A percentile compares a stretch with the other conserved stretches of the same genome.
These are phyloP conservation scores for Cardamine chenopodiifolia DNA, from an alignment of 345 rosid genomes.

Conservation along the genomic window DNA sequence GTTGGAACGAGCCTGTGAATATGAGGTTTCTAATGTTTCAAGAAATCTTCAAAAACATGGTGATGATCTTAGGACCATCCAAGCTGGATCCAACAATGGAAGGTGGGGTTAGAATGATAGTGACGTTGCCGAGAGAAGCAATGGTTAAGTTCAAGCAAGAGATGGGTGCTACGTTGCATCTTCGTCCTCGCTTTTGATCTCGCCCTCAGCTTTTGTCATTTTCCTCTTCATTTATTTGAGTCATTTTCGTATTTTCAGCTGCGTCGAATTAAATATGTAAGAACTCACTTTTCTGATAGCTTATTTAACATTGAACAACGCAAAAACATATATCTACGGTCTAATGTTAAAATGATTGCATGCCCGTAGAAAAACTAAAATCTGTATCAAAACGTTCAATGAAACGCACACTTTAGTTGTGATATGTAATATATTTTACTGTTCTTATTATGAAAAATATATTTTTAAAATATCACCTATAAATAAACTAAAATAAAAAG, in stretches of 20 bases:
- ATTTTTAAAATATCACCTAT: too few relatives aligned
- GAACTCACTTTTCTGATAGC: background rate
- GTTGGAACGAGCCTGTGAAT: slow-evolving; percentile 50
- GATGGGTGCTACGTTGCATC: slow-evolving; percentile 12
- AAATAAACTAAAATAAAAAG: too few relatives aligned
- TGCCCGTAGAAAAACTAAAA: too few relatives aligned
- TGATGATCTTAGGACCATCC: slow-evolving; percentile 44
- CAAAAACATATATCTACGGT: too few relatives aligned
- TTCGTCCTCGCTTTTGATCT: slow-evolving; percentile 24
- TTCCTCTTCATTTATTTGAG: background rate
- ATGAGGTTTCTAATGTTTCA: slow-evolving; percentile 40
- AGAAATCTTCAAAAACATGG: slow-evolving; percentile 41
- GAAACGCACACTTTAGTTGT: too few relatives aligned
- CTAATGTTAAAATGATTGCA: too few relatives aligned
- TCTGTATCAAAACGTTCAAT: too few relatives aligned
- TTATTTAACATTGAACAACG: too few relatives aligned
- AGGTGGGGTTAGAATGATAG: slow-evolving; percentile 48
- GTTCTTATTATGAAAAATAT: too few relatives aligned
- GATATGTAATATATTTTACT: too few relatives aligned
- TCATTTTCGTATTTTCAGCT: background rate
- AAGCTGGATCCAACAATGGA: slow-evolving; percentile 38
- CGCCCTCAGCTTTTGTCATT: background rate
- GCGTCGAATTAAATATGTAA: background rate
- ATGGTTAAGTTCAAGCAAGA: slow-evolving; percentile 47
- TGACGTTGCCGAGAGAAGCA: slow-evolving; percentile 47